phyloP scores from a whole-genome alignment of 192 early-diverging fungal species.

The Umbelopsis isabellina region DNA sequence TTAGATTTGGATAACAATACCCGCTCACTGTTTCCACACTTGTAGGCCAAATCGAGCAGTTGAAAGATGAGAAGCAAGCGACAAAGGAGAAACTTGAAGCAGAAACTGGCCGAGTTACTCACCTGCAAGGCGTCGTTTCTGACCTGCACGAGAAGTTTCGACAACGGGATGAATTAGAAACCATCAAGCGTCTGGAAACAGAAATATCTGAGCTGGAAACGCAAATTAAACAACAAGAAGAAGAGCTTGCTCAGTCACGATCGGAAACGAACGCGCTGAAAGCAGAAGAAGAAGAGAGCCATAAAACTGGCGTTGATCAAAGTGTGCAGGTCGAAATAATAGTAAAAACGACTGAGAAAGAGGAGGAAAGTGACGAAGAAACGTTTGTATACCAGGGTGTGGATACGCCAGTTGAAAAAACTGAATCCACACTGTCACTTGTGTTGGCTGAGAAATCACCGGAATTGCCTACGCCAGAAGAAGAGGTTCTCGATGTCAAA shows the following conservation, averaged over 20 bases:
- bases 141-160: slow-evolving; percentile 20
- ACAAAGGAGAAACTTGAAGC: slow-evolving; percentile 26
- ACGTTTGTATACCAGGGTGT: slow-evolving; percentile 30
- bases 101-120: background rate
- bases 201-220: slow-evolving; percentile 31
- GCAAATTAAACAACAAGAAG: slow-evolving; percentile 17
- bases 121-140: slow-evolving; percentile 1
- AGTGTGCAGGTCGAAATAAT: slow-evolving; percentile 30
- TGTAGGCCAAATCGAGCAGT: slow-evolving; percentile 3
- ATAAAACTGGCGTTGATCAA: slow-evolving; percentile 22
- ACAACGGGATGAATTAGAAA: slow-evolving; percentile 13
- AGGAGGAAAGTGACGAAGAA: slow-evolving; percentile 42
- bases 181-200: slow-evolving; percentile 14
- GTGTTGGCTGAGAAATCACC: background rate
- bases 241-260: slow-evolving; percentile 19
- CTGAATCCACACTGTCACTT: background rate
- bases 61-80: slow-evolving; percentile 17
- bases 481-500: background rate
- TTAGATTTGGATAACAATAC: too few species aligned
- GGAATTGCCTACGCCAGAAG: too few species aligned
- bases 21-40: background rate
- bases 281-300: slow-evolving; percentile 15
- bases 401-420: background rate
- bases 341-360: slow-evolving; percentile 30
- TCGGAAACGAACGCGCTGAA: slow-evolving; percentile 5